Evolutionary conservation across 164 flowering plant genomes (phyloP).

Genomic region (Vitis rotundifolia): DNA sequence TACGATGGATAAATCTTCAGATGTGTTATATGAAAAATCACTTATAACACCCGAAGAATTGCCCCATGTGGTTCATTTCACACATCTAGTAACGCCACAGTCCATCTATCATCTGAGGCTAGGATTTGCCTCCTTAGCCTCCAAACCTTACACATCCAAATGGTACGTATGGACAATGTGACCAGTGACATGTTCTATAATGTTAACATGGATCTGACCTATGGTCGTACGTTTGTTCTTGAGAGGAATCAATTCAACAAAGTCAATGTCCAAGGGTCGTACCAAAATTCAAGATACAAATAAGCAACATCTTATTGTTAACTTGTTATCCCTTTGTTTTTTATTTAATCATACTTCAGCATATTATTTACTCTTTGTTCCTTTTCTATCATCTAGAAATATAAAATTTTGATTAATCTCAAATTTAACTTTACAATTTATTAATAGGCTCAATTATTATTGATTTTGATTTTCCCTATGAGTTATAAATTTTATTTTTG

Average conservation of each 20-base stretch:
- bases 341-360: not conserved
- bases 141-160: conserved; percentile 50
- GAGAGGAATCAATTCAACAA: conserved; percentile 55
- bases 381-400: conserved; percentile 29
- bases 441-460: conserved; percentile 22
- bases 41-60: conserved; percentile 37
- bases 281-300: conserved; percentile 64
- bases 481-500: too few relatives aligned
- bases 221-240: conserved; percentile 44
- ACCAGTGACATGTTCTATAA: conserved; percentile 58
- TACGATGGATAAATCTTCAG: conserved; percentile 59
- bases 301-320: conserved; percentile 15
- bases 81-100: conserved; percentile 66
- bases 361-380: not conserved
- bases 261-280: conserved; percentile 65
- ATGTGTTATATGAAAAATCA: conserved; percentile 40
- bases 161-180: conserved; percentile 68
- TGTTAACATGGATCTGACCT: conserved; percentile 49
- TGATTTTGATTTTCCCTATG: conserved; percentile 29
- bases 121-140: conserved; percentile 63
- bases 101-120: conserved; percentile 66
- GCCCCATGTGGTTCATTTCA: conserved; percentile 64
- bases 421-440: conserved; percentile 11
- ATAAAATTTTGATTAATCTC: too few relatives aligned
- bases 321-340: too few relatives aligned